These are phyloP conservation scores for Coemansia asiatica DNA, from an alignment of 192 early-diverging fungal genomes.

Conservation along the genomic window DNA sequence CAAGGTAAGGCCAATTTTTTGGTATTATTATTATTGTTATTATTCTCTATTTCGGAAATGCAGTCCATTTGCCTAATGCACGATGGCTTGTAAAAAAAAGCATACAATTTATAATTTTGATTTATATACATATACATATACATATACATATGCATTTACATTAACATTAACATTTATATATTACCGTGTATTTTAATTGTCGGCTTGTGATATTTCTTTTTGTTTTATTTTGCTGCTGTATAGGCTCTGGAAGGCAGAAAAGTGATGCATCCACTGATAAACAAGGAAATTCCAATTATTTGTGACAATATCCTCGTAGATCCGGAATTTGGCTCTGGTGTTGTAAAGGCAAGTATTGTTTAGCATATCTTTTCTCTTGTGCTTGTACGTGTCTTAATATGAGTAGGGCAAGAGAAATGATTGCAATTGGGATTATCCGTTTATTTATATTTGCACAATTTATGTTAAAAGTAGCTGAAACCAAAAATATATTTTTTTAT, in stretches of 20 bases:
- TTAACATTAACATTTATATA: too few species aligned
- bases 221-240: not conserved
- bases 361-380: not conserved
- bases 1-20: constrained; percentile 49
- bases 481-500: not conserved
- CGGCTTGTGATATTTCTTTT: not conserved
- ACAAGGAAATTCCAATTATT: constrained; percentile 77
- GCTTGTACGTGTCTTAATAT: too few species aligned
- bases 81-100: not conserved
- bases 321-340: constrained; percentile 91
- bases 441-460: not conserved
- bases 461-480: too few species aligned
- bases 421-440: not conserved
- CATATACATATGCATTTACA: too few species aligned
- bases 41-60: not conserved
- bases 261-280: constrained; percentile 9
- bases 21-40: not conserved
- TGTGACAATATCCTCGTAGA: constrained; percentile 82
- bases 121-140: too few species aligned
- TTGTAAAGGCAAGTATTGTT: constrained; percentile 74
- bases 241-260: constrained; percentile 64
- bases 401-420: too few species aligned
- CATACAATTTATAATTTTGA: not conserved
- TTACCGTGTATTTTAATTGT: not conserved
- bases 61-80: too few species aligned